Evolutionary conservation across 495 filamentous ascomycete species (phyloP), one percentile per base, ranked within the genome.

Genomic region (Staphylotrichum tortipilum): DNA sequence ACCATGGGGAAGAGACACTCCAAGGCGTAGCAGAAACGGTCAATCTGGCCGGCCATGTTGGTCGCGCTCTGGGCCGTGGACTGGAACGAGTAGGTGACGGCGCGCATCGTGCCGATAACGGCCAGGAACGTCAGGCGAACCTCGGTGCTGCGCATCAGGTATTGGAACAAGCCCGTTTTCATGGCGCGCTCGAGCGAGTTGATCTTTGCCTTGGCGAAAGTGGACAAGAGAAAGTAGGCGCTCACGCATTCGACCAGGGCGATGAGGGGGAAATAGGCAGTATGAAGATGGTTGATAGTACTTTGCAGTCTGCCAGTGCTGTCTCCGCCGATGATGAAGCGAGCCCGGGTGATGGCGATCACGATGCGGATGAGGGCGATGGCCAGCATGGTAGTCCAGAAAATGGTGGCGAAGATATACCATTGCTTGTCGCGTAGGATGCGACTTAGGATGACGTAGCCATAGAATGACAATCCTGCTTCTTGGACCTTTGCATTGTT

Each of bases 381-480:
- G 26, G 50, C 22, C 10, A 35, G 7, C 22, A 69, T 61, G 7
- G 65, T 35, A 11, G 44, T 17, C 67, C 67, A 69, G 48, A 69
- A 69, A 7, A 67, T 3, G 46, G 18, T 15, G 33, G 56, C 35
- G 43, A 66, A 69, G 8, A 61, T 26, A 6, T 36, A 8, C n/a
- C 61, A 61, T 10, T 42, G 36, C 24, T 19, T 38, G 19, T 44
- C 22, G 17, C 38, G 50, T 7, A 69, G 61, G 37, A 67, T 55
- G 26, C 62, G 63, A 2, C 40, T 42, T 2, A 69, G 55, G 44
- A 69, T 68, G 10, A 61, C 44, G 37, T 69, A 69, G 49, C 65
- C 67, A 54, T 69, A 68, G 47, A 69, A 66, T 1, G 67, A 68
- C 9, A 69, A 29, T 3, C 67, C 67, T 1, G 58, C 65, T 58